Base-by-base conservation (phyloP, 768 basidiomycete species). In the Leucosporidium creatinivorum region DNA sequence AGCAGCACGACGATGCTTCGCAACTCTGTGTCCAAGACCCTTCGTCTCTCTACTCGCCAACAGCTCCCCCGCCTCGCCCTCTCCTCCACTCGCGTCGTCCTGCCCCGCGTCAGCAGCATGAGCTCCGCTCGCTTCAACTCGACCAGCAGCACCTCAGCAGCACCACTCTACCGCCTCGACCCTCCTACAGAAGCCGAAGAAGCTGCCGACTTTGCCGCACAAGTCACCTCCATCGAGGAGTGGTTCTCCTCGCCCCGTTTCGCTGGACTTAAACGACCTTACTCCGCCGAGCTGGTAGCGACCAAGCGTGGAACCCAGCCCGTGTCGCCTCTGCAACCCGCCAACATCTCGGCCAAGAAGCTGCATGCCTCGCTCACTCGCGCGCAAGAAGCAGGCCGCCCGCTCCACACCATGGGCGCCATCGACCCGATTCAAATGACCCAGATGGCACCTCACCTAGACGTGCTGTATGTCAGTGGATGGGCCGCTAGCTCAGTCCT, bases 361-460 rank as follows among this genome's bases (percentile, higher is more conserved):
- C 83, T 97, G n/a, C 89, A 84, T 77, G 80, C 81, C 18, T 76
- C 86, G 13, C 82, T 97, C 57, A 80, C 82, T 25, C 82, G 84
- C 58, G 86, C 87, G 54, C 84, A 85, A 28, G 82, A 81, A 48
- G 83, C 83, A 49, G 83, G 84, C 36, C 81, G 81, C 70, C 91
- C 92, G 0, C 84, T 94, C 18, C 89, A 91, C 74, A 94, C 93
- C 2, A 87, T 93, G 85, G 92, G 92, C 50, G 91, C 90, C 6
- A 88, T 96, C 69, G 93, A 96, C 77, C 91, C 92, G 0, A 84
- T 93, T 19, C 92, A 91, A 69, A 90, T 93, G 88, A 92, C 90
- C 0, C 92, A 96, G 79, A 91, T 91, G 89, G 93, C 90, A 12
- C 81, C 80, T 61, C 84, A 89, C 74, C 88, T 90, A 74, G 88